A percentile compares a stretch with the other conserved stretches of the same genome.
Conservation (phyloP, 164 flowering plant genomes). For the Vitis cinerea region DNA sequence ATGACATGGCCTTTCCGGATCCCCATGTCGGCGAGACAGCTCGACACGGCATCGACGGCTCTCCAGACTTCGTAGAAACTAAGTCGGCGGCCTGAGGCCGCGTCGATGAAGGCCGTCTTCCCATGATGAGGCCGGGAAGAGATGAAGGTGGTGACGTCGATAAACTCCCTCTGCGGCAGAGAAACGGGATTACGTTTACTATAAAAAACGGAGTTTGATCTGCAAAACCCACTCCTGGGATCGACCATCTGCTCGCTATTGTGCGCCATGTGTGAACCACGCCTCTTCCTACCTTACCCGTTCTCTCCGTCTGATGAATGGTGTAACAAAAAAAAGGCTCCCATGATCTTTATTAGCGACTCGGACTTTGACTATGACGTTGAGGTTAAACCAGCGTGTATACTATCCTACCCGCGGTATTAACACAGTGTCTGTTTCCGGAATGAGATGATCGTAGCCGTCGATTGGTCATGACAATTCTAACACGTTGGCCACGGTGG, state of each 20-base stretch:
- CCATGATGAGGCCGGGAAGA: slow-evolving; percentile 72
- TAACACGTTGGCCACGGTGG: too few relatives aligned
- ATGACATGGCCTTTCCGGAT: slow-evolving; percentile 79
- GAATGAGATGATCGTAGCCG: too few relatives aligned
- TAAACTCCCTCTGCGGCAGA: slow-evolving; percentile 45
- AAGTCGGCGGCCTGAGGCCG: slow-evolving; percentile 65
- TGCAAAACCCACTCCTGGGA: slow-evolving; percentile 66
- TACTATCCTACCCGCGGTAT: too few relatives aligned
- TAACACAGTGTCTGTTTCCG: too few relatives aligned
- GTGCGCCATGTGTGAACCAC: slow-evolving; percentile 1
- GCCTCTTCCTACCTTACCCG: too few relatives aligned
- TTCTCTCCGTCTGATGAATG: too few relatives aligned
- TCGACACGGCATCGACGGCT: slow-evolving; percentile 63
- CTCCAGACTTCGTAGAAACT: slow-evolving; percentile 65
- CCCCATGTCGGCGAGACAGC: slow-evolving; percentile 52
- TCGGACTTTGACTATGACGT: too few relatives aligned
- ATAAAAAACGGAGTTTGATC: slow-evolving; percentile 57
- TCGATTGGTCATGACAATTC: too few relatives aligned
- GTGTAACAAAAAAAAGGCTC: too few relatives aligned
- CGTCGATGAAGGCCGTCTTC: slow-evolving; percentile 77
- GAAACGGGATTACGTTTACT: slow-evolving; percentile 71
- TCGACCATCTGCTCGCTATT: slow-evolving; percentile 25
- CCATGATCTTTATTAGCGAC: too few relatives aligned
- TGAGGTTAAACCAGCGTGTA: too few relatives aligned
- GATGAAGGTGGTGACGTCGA: slow-evolving; percentile 82